Evolutionary conservation across 768 basidiomycete species (phyloP).

Genomic region (Gymnopilus dilepis): DNA sequence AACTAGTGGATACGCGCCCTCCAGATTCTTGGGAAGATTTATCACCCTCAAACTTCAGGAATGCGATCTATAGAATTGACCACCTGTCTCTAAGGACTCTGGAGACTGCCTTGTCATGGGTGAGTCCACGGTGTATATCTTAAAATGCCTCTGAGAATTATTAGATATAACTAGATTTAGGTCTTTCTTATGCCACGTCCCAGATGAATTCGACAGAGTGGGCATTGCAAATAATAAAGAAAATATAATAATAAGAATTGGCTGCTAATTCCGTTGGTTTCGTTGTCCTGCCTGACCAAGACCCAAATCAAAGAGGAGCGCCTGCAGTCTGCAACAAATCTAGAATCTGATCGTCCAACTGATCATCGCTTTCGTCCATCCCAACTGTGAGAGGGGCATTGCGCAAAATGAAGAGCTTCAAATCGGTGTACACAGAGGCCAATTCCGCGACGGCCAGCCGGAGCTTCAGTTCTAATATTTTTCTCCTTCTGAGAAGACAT

Average conservation of each 20-base stretch:
- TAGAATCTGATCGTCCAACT: background rate
- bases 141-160: background rate
- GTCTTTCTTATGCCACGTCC: too few relatives aligned
- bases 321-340: background rate
- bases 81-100: slow-evolving; percentile 9
- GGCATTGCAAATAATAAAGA: too few relatives aligned
- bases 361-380: background rate
- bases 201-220: too few relatives aligned
- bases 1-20: background rate
- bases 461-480: background rate
- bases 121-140: background rate
- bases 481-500: background rate
- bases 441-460: background rate
- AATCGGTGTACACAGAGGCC: background rate
- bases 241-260: too few relatives aligned
- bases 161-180: too few relatives aligned
- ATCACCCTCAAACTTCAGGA: slow-evolving; percentile 12
- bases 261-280: too few relatives aligned
- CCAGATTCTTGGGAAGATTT: slow-evolving; percentile 6
- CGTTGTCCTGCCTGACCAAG: too few relatives aligned
- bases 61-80: slow-evolving; percentile 14
- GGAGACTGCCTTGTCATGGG: slow-evolving; percentile 21
- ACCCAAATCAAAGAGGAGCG: background rate
- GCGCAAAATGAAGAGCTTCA: background rate
- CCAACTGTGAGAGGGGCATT: background rate